Evolutionary conservation across 768 basidiomycete genomes (phyloP).

Genomic region (Termitomyces heimii): DNA sequence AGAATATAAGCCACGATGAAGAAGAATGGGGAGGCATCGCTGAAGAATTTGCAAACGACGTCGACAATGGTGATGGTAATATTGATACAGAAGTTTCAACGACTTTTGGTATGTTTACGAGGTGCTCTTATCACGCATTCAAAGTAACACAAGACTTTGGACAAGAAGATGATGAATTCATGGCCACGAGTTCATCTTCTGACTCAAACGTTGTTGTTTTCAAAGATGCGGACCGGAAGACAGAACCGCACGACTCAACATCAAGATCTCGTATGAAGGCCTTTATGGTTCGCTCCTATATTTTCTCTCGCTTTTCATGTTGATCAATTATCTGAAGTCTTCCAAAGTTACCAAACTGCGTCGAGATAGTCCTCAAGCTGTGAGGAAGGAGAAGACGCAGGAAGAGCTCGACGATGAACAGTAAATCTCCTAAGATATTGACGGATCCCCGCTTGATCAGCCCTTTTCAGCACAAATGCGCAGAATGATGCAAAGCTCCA

Average conservation of each 20-base stretch:
- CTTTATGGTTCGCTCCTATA: conserved; percentile 59
- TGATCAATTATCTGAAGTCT: conserved; percentile 41
- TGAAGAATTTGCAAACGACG: conserved; percentile 1
- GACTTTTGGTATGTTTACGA: conserved; percentile 3
- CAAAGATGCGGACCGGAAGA: conserved; percentile 21
- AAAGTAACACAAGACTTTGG: conserved; percentile 26
- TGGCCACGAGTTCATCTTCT: conserved; percentile 22
- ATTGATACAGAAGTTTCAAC: conserved; percentile 10
- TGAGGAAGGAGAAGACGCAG: conserved; percentile 19
- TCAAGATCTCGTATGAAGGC: conserved; percentile 48
- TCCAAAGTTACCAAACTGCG: conserved; percentile 68
- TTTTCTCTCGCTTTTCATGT: background rate
- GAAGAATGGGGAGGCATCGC: conserved; percentile 38
- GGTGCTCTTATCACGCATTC: background rate
- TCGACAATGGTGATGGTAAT: background rate
- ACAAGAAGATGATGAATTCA: conserved; percentile 41
- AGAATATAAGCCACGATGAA: conserved; percentile 17
- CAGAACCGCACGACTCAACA: conserved; percentile 14
- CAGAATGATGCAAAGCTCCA: conserved; percentile 79
- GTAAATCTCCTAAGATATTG: conserved; percentile 22
- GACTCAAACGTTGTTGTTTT: conserved; percentile 55
- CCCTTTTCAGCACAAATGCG: conserved; percentile 51
- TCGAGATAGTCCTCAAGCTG: conserved; percentile 20
- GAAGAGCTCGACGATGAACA: conserved; percentile 51
- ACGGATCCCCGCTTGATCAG: background rate